phyloP scores from a whole-genome alignment of 176 grass and related monocot genomes.

The Carex cristatella region DNA sequence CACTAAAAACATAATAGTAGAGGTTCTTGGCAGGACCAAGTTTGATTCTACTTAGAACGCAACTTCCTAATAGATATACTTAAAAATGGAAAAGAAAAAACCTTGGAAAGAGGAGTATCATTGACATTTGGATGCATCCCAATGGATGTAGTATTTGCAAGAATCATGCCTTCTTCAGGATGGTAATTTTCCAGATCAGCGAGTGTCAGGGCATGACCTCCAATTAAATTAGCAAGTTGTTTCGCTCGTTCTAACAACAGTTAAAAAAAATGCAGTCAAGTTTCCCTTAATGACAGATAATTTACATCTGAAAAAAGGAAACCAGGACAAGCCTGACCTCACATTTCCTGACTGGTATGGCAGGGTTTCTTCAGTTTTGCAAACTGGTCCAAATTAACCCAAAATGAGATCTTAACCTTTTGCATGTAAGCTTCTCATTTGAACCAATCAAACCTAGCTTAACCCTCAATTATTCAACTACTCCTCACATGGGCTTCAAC shows the following conservation, averaged over 20 bases:
- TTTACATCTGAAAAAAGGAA: neutral
- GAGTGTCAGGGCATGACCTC: slow-evolving; percentile 77
- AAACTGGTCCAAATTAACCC: neutral
- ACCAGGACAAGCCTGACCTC: neutral
- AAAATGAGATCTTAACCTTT: neutral
- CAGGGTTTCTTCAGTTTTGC: neutral
- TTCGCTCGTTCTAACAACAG: slow-evolving; percentile 47
- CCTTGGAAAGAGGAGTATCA: slow-evolving; percentile 89
- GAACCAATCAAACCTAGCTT: neutral
- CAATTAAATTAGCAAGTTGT: slow-evolving; percentile 75
- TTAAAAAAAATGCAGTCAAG: neutral
- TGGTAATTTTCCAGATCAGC: slow-evolving; percentile 82
- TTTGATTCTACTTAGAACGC: neutral
- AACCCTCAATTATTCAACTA: neutral
- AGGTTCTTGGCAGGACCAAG: neutral
- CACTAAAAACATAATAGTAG: neutral
- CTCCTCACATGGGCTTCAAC: neutral
- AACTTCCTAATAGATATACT: neutral
- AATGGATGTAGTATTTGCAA: slow-evolving; percentile 95
- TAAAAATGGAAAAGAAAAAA: slow-evolving; percentile 21
- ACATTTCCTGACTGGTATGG: neutral
- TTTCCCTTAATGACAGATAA: too few species aligned
- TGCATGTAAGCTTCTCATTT: neutral
- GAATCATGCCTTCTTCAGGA: slow-evolving; percentile 90
- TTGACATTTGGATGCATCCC: slow-evolving; percentile 93